These are phyloP conservation scores for Alisma plantagoaquatica DNA, from an alignment of 106 monocot species.

Conservation along the genomic window DNA sequence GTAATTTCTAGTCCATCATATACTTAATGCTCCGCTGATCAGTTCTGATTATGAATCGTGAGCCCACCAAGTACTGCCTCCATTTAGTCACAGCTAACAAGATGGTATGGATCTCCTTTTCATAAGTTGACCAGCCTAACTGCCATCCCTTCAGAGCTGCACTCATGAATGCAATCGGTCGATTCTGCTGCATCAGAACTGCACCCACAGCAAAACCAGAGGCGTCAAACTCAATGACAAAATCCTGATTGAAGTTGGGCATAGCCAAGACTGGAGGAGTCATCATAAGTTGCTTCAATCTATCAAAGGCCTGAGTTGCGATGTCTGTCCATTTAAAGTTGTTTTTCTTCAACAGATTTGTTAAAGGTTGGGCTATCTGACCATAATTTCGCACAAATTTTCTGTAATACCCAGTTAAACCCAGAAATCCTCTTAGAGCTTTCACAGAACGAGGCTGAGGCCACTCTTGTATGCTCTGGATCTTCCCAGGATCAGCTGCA, in stretches of 20 bases:
- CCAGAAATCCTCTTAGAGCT: not conserved
- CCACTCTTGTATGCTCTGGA: not conserved
- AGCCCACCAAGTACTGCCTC: not conserved
- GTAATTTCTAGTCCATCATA: not conserved
- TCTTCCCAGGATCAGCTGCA: not conserved
- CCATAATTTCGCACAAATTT: not conserved
- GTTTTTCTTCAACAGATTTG: not conserved
- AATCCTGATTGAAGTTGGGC: not conserved
- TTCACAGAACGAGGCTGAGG: not conserved
- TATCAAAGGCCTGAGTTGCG: not conserved
- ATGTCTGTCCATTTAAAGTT: not conserved
- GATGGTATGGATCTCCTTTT: not conserved
- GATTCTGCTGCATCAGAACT: constrained; percentile 2
- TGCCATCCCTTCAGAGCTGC: not conserved
- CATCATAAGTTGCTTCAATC: not conserved
- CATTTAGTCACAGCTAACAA: not conserved
- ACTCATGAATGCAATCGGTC: not conserved
- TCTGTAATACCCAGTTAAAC: not conserved
- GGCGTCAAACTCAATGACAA: not conserved
- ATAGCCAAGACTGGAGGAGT: not conserved
- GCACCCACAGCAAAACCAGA: not conserved
- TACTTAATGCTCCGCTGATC: not conserved
- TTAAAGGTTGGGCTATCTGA: not conserved
- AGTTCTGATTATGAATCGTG: not conserved
- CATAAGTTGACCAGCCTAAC: not conserved